Conservation (phyloP, 2,329 filamentous ascomycete species). For the Stachybotrys chlorohalonatus region DNA sequence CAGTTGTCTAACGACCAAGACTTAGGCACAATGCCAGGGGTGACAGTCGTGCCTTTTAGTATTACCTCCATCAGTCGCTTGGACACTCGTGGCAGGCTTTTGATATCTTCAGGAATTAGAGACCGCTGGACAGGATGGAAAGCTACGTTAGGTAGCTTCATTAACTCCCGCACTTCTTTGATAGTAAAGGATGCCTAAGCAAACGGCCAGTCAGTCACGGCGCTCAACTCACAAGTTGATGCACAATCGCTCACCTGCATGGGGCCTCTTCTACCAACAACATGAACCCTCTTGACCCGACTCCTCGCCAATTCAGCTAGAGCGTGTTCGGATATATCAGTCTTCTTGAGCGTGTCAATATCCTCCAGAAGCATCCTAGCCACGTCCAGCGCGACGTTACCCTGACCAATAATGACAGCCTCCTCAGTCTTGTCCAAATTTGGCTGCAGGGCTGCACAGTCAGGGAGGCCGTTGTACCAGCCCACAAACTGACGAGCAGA, state of each 20-base stretch:
- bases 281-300: conserved; percentile 66
- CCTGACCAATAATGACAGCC: conserved; percentile 84
- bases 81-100: conserved; percentile 63
- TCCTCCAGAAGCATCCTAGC: conserved; percentile 77
- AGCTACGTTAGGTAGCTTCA: conserved; percentile 62
- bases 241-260: conserved; percentile 54
- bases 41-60: conserved; percentile 57
- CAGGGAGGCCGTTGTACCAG: conserved; percentile 95
- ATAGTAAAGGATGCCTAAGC: conserved; percentile 81
- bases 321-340: conserved; percentile 84
- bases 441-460: conserved; percentile 64
- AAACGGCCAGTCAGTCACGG: conserved; percentile 2
- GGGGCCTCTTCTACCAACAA: conserved; percentile 85
- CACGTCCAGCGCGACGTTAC: conserved; percentile 92
- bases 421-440: conserved; percentile 68
- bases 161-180: conserved; percentile 84
- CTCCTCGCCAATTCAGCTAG: conserved; percentile 64
- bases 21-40: conserved; percentile 41
- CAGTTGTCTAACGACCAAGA: conserved; percentile 84
- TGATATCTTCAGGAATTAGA: conserved; percentile 59
- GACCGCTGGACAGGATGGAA: conserved; percentile 61
- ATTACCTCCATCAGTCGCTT: conserved; percentile 75
- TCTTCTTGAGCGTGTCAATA: conserved; percentile 63
- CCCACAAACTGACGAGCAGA: conserved; percentile 91
- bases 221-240: neutral